Evolutionary conservation across 225 moss, liverwort and hornwort species (phyloP), one percentile per base, ranked within the genome.

Genomic region (Lunularia cruciata): DNA sequence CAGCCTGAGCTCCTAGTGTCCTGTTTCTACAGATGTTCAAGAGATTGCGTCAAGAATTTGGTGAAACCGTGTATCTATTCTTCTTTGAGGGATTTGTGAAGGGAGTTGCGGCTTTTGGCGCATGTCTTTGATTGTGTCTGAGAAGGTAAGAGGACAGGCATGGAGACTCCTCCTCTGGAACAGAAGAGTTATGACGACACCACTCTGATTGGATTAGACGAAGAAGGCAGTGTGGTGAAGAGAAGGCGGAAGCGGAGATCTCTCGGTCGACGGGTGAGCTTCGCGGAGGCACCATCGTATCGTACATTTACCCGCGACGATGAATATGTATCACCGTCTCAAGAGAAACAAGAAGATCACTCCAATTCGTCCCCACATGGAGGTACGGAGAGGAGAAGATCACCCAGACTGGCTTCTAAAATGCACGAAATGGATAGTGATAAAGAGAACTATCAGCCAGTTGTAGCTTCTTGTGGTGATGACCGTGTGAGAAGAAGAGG

Each of bases 301-400:
- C 78, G 72, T 71, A 82, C 78, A 8, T 82, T 71, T 28, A 65
- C 71, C 53, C 82, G 82, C 8, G 82, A 82, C 31, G 82, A 82
- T 63, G 82, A 82, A 0, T 81, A 81, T 68, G 67, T 75, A 30
- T 74, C 82, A 46, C 82, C 82, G 15, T 46, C 77, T 20, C 73
- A 49, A n/a, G 68, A 39, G 4, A 22, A 14, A 16, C 20, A 26
- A 8, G 58, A 8, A 30, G 70, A 47, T n/a, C 22, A 22, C 57
- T 51, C 63, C 60, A 45, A 61, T 62, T 53, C 14, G 27, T 35
- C 32, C 32, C 38, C 6, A 12, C 32, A 34, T 6, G 47, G 67
- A 27, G 35, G 14, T 31, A 36, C 23, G 9, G n/a, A n/a, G n/a
- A 22, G 59, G 47, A 74, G 81, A 37, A 65, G 65, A 52, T 77